phyloP scores from a whole-genome alignment of 768 basidiomycete genomes.

The Flagelloscypha sp. region DNA sequence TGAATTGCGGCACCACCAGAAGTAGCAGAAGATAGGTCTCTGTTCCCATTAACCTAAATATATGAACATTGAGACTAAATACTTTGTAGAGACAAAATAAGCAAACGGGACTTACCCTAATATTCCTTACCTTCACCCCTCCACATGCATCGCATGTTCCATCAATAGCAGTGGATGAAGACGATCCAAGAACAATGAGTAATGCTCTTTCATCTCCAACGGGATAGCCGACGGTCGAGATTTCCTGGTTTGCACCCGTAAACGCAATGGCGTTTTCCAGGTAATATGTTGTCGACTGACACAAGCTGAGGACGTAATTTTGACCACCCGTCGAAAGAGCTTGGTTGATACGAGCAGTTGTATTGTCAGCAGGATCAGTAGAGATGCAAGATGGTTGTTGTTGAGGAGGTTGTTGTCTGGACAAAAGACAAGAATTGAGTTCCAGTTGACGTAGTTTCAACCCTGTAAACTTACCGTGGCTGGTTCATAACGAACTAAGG shows the following conservation, averaged over 20 bases:
- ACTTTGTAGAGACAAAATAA: not conserved
- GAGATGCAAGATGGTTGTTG: too few relatives aligned
- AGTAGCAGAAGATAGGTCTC: constrained; percentile 43
- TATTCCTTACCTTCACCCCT: constrained; percentile 57
- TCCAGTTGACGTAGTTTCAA: too few relatives aligned
- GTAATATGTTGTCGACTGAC: constrained; percentile 52
- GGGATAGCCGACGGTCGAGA: constrained; percentile 74
- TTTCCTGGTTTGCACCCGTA: constrained; percentile 64
- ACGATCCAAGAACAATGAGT: constrained; percentile 60
- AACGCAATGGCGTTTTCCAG: constrained; percentile 63
- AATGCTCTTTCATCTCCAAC: constrained; percentile 57
- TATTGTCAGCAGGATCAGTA: constrained; percentile 51
- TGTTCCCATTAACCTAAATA: constrained; percentile 75
- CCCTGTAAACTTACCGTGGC: too few relatives aligned
- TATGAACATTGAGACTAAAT: constrained; percentile 18
- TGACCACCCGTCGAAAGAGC: constrained; percentile 58
- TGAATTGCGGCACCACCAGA: constrained; percentile 74
- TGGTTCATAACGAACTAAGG: too few relatives aligned
- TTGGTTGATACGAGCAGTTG: constrained; percentile 58
- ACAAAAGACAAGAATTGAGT: too few relatives aligned
- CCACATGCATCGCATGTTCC: constrained; percentile 54
- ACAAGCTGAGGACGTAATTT: constrained; percentile 60
- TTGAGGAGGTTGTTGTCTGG: too few relatives aligned
- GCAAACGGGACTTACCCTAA: constrained; percentile 42
- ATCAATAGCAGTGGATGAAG: constrained; percentile 58